Evolutionary conservation across 306 rosid species (phyloP), one percentile per base, ranked within the genome.

Genomic region (Rosa lucieae): DNA sequence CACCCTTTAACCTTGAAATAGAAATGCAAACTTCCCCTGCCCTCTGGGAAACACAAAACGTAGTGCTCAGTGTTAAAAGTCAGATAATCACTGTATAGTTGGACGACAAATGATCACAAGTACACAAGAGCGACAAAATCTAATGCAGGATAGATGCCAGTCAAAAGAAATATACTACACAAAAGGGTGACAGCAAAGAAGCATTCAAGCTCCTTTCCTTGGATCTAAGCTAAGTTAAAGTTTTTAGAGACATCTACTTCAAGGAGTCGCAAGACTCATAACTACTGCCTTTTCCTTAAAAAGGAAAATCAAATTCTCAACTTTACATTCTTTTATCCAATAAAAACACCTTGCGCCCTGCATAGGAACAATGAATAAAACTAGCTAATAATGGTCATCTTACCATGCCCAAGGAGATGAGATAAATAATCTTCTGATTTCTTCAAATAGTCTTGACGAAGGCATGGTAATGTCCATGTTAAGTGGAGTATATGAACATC

Each of bases 1-100:
- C 96, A 95, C 63, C 99, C 99, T 87, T 68, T 91, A 75, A 86
- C 86, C 86, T 93, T 95, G 78, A 95, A 87, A 86, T 86, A 90
- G 79, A 65, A 89, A 84, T 81, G 96, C 91, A 95, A 88, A 89
- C 99, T 95, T 83, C 98, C 99, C 72, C 87, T 88, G 62, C 99
- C 99, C 94, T 95, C 98, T 95, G 88, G 87, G 56, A 87, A 82
- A 66, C 32, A 85, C 82, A 84, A 37, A 75, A 79, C 43, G 49
- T 37, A 82, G 73, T 42, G 46, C 63, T 83, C 75, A 73, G 84
- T 77, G 84, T 77, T 77, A 72, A 80, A 77, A 59, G 37, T 48
- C 42, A 74, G 71, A 29, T 43, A 67, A 73, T 42, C 59, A 37
- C 73, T 62, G 73, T 75, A 51, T 17, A 32, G 58, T 39, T 7